Evolutionary conservation across 2,329 filamentous ascomycete species (phyloP), one percentile per base, ranked within the genome.

Genomic region (Esteya vermicola): DNA sequence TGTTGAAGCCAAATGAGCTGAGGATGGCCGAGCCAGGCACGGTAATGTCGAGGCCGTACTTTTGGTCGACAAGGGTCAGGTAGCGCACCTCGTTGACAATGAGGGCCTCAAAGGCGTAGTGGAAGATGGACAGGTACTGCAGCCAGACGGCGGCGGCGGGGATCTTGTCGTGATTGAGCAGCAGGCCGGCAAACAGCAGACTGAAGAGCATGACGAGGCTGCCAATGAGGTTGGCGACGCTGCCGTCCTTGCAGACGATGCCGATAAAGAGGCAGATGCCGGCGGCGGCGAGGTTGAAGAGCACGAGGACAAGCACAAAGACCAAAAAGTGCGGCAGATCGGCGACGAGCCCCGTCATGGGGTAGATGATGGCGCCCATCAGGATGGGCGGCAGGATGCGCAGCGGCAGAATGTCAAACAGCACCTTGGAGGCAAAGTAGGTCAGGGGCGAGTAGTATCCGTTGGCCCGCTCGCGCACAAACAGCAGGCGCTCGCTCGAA

Each of bases 171-270:
- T 94, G 86, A 58, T 98, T 98, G 45, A 98, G 74, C 42, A 98
- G 68, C 43, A 98, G 77, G 42, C 91, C 91, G 1, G 88, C 89
- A 58, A 98, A 96, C 9, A 98, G 71, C 45, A 98, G 64, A 55
- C 84, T 93, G 68, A 98, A 98, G 9, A 98, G 70, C 91, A 98
- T 98, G 38, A 96, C 85, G 51, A 98, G 63, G 51, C 88, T 93
- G 40, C 89, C 91, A 44, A 98, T 83, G 47, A 98, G 60, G 58
- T 93, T 96, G 38, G 91, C 91, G 3, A 98, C 86, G 28, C 86
- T 82, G 25, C 75, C 75, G 52, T 98, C 91, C 52, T 83, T 85
- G 69, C 93, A 93, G 8, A 95, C 73, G 44, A 98, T 94, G 48
- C 91, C 91, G 50, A 98, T 93, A 56, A 95, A 95, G 8, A 98